Evolutionary conservation across 805 yeast species (phyloP).

Genomic region (Saturnispora silvae): DNA sequence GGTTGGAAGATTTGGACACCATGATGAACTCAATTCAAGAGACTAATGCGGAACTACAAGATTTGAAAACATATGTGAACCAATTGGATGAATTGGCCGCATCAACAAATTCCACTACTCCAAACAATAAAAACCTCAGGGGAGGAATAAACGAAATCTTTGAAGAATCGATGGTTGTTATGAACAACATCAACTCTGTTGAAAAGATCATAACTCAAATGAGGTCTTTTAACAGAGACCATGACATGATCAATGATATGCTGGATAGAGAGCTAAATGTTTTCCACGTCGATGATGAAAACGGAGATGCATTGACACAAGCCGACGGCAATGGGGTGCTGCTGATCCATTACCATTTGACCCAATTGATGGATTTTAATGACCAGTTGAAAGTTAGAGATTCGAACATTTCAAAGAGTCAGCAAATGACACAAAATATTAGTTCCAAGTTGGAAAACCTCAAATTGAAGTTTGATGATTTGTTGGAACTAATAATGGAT

Average conservation of each 20-base stretch:
- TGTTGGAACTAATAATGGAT: slow-evolving; percentile 56
- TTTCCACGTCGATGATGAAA: slow-evolving; percentile 13
- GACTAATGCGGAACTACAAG: slow-evolving; percentile 35
- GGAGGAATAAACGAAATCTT: slow-evolving; percentile 54
- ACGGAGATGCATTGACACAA: slow-evolving; percentile 12
- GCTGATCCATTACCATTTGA: slow-evolving; percentile 58
- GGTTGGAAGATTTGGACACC: slow-evolving; percentile 14
- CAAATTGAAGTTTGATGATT: slow-evolving; percentile 48
- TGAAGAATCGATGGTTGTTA: slow-evolving; percentile 52
- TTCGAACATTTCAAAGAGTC: slow-evolving; percentile 45
- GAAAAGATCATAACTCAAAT: slow-evolving; percentile 56
- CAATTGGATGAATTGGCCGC: slow-evolving; percentile 28
- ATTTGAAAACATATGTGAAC: slow-evolving; percentile 31
- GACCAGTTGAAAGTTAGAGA: slow-evolving; percentile 55
- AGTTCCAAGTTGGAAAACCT: slow-evolving; percentile 39
- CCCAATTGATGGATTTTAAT: slow-evolving; percentile 62
- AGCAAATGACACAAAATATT: slow-evolving; percentile 51
- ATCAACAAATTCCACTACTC: slow-evolving; percentile 39
- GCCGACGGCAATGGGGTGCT: slow-evolving; percentile 46
- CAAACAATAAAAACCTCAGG: too few relatives aligned
- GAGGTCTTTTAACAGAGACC: slow-evolving; percentile 39
- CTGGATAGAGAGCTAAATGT: slow-evolving; percentile 35
- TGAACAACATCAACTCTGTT: slow-evolving; percentile 64
- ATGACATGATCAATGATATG: slow-evolving; percentile 40
- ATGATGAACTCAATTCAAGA: slow-evolving; percentile 19